A percentile compares a stretch with the other conserved stretches of the same genome.
These are phyloP conservation scores for Beauveria pseudobassiana DNA, from an alignment of 2,329 filamentous ascomycete species.

Conservation along the genomic window DNA sequence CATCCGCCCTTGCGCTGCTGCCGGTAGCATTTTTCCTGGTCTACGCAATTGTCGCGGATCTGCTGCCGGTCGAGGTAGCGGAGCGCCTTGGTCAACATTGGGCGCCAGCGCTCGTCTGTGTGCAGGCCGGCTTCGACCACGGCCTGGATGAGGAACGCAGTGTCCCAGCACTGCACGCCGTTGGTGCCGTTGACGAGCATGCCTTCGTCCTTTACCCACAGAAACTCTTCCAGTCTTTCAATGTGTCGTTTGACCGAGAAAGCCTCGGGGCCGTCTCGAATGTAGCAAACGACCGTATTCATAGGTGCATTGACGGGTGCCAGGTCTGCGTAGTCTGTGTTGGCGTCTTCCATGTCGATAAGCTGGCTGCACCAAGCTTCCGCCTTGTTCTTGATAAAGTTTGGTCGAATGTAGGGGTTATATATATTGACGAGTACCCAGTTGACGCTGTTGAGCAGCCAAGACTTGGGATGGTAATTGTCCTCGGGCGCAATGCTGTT, in stretches of 20 bases:
- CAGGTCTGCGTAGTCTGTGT: conserved; percentile 79
- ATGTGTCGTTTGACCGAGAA: conserved; percentile 67
- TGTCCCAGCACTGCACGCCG: conserved; percentile 97
- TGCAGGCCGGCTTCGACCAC: conserved; percentile 72
- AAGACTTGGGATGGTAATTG: conserved; percentile 90
- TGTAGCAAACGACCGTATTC: conserved; percentile 82
- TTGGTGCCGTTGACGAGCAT: conserved; percentile 96
- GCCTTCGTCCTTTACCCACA: conserved; percentile 89
- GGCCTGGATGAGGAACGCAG: conserved; percentile 79
- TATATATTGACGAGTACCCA: conserved; percentile 73
- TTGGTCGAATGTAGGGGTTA: conserved; percentile 66
- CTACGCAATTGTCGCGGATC: conserved; percentile 71
- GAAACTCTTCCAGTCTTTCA: conserved; percentile 73
- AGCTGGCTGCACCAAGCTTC: conserved; percentile 78
- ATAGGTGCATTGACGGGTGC: conserved; percentile 86
- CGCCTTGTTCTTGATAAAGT: conserved; percentile 58
- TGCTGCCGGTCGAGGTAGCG: conserved; percentile 87
- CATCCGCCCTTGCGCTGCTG: conserved; percentile 89
- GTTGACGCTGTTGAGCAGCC: conserved; percentile 71
- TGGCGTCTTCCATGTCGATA: conserved; percentile 85
- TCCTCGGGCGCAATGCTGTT: conserved; percentile 75
- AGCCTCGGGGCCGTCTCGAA: conserved; percentile 71
- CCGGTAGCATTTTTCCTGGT: conserved; percentile 77
- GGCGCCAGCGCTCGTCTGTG: conserved; percentile 66
- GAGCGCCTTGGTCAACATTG: conserved; percentile 77